Base-by-base conservation (phyloP, 805 yeast genomes). In the Brettanomyces custersianus region DNA sequence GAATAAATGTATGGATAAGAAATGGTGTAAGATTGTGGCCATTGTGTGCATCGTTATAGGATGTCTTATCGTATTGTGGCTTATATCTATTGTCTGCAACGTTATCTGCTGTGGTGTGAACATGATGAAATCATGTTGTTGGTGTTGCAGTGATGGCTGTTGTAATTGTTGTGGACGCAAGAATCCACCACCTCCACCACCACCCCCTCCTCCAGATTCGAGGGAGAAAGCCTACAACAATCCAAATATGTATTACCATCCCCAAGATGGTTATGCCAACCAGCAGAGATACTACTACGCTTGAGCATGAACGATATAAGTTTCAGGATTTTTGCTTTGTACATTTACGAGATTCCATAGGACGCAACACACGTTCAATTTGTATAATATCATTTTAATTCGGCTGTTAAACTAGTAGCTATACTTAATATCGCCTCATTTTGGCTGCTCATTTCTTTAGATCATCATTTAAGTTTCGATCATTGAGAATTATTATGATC, bases 1-100 rank as follows among this genome's bases (percentile, higher is more conserved):
- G 92, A 74, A 78, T 50, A 72, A 83, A 3, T 84, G 94, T 58
- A 82, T 81, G 90, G 80, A 69, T 49, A 80, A 81, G 55, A 76
- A 60, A 31, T 65, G 77, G 32, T 84, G 94, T 57, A 84, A 83
- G 51, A 72, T 82, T 39, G 72, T 80, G 16, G 88, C 83, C 4
- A 82, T 83, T 30, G 83, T 81, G 11, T 80, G 82, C 3, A 78
- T 82, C 3, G 72, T 63, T 0, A 48, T 84, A 10, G 90, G 77
- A 0, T 63, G 53, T 0, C 45, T 83, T 2, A 40, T 80, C 0
- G 59, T 54, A 0, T 34, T 80, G 5, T 78, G 87, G 81, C 39
- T 80, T 4, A 15, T 80, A 2, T 62, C 70, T 11, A 68, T 74
- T 0, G 18, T 83, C 2, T 44, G 78, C 34, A 68, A 77, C 34